Base-by-base conservation (phyloP, 148 eudicot genomes). In the Chenopodium album region DNA sequence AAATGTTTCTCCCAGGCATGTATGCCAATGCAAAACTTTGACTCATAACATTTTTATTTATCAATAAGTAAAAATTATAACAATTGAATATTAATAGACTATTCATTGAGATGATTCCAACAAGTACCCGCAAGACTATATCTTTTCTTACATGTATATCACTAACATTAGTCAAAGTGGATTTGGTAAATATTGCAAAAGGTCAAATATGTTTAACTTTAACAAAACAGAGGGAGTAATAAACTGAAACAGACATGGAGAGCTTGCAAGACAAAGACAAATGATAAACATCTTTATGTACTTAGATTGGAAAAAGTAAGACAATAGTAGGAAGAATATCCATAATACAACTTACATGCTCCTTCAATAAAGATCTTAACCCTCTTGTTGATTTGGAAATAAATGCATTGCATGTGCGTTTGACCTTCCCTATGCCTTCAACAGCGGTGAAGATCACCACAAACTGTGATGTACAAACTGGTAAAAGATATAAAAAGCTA, bases 301-400 rank as follows among this genome's bases (percentile, higher is more conserved):
- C 34, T 66, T 0, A 50, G 20, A 17, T 13, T 2, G 59, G 56
- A 52, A 75, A 29, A 54, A 20, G 4, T 16, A 32, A n/a, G 9
- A 8, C 2, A 16, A 23, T n/a, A 75, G 11, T 20, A 19, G 66
- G n/a, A 52, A 71, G 16, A 76, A 54, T 44, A n/a, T 65, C 44
- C 41, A 44, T 41, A 59, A 8, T 77, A 73, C 44, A 80, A 89
- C 97, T 89, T 90, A 96, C 99, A 83, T 94, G 97, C 86, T 92
- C 95, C 82, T 80, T 92, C 84, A 96, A 85, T 88, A 91, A 87
- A 76, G 97, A 90, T 87, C 99, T 89, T 71, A 96, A 85, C 79
- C 90, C 89, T 89, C 97, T 89, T 17, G 99, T 94, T 50, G 98
- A 94, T 83, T 90, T 97, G 64, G 99, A 96, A 54, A 96, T 85